Conservation (phyloP, 768 basidiomycete genomes). For the Podaxis carcinomalis region DNA sequence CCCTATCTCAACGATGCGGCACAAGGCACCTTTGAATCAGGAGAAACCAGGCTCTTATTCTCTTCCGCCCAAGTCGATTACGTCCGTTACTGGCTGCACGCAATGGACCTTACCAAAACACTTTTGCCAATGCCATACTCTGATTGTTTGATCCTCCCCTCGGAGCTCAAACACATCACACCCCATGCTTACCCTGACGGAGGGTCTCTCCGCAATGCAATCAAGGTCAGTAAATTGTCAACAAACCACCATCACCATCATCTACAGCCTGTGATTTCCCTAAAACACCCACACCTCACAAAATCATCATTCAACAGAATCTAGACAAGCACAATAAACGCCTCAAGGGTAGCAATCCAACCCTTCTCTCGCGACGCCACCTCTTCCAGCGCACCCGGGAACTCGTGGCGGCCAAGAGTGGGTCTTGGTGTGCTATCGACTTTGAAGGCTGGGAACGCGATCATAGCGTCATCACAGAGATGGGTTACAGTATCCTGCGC, state of each 20-base stretch:
- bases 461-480: slow-evolving; percentile 71
- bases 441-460: slow-evolving; percentile 84
- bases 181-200: slow-evolving; percentile 54
- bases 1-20: not conserved
- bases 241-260: not conserved
- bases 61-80: slow-evolving; percentile 86
- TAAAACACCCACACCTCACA: no score
- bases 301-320: slow-evolving; percentile 34
- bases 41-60: slow-evolving; percentile 76
- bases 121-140: slow-evolving; percentile 74
- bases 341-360: slow-evolving; percentile 58
- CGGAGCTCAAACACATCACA: slow-evolving; percentile 53
- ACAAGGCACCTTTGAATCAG: slow-evolving; percentile 61
- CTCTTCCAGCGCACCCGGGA: slow-evolving; percentile 66
- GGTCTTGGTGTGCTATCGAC: slow-evolving; percentile 76
- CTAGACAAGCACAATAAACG: slow-evolving; percentile 81
- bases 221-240: slow-evolving; percentile 44
- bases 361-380: slow-evolving; percentile 51
- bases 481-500: slow-evolving; percentile 65
- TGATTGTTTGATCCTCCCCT: slow-evolving; percentile 64
- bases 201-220: slow-evolving; percentile 47
- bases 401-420: slow-evolving; percentile 58
- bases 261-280: not conserved
- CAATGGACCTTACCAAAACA: slow-evolving; percentile 59
- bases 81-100: slow-evolving; percentile 77